phyloP scores from a whole-genome alignment of 2,329 filamentous ascomycete species.

The Colletotrichum limetticola region DNA sequence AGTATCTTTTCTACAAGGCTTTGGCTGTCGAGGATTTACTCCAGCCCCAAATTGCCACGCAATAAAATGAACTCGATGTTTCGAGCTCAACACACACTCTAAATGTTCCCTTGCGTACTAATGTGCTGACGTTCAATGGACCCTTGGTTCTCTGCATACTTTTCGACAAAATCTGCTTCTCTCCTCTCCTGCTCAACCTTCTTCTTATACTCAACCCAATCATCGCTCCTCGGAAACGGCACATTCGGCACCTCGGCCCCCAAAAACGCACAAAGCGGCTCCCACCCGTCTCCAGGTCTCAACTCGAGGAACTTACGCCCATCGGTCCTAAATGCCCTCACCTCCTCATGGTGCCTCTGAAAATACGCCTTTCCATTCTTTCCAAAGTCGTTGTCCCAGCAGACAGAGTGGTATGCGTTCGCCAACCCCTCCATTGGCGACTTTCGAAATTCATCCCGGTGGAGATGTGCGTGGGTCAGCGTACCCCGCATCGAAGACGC shows the following conservation, averaged over 20 bases:
- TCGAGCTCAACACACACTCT: neutral
- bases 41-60: neutral
- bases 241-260: slow-evolving; percentile 37
- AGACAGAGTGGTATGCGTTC: slow-evolving; percentile 40
- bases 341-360: slow-evolving; percentile 39
- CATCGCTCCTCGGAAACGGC: slow-evolving; percentile 43
- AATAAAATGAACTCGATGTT: slow-evolving; percentile 2
- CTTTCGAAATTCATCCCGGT: slow-evolving; percentile 15
- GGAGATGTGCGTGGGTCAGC: slow-evolving; percentile 38
- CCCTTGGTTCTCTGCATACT: neutral
- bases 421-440: slow-evolving; percentile 41
- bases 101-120: neutral
- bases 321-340: slow-evolving; percentile 33
- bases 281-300: slow-evolving; percentile 41
- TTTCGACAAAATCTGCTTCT: neutral
- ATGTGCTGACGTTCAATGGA: neutral
- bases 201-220: slow-evolving; percentile 44
- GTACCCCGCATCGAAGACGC: slow-evolving; percentile 54
- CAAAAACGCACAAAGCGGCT: slow-evolving; percentile 42
- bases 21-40: slow-evolving; percentile 20
- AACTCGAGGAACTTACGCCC: slow-evolving; percentile 42
- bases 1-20: neutral
- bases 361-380: slow-evolving; percentile 38
- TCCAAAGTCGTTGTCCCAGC: slow-evolving; percentile 44
- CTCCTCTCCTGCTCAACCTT: slow-evolving; percentile 36